These are phyloP conservation scores for Linnemannia elongata DNA, from an alignment of 192 early-diverging fungal genomes.

Conservation along the genomic window DNA sequence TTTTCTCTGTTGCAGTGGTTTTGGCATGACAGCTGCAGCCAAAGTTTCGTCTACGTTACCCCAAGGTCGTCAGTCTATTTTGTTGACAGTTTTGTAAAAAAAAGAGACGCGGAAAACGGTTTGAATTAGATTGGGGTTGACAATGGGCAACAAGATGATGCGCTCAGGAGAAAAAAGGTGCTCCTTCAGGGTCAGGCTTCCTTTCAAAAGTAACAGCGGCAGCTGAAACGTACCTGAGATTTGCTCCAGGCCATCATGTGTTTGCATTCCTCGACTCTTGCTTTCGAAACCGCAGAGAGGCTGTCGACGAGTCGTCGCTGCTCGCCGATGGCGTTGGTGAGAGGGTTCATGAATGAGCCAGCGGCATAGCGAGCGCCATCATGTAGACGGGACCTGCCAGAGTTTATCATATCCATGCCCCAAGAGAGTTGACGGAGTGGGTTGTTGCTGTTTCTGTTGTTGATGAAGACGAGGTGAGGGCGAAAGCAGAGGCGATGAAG, in stretches of 20 bases:
- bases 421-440: background rate
- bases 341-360: slow-evolving; percentile 40
- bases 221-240: slow-evolving; percentile 33
- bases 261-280: slow-evolving; percentile 55
- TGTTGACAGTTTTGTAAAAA: background rate
- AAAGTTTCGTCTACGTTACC: slow-evolving; percentile 17
- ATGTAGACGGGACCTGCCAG: slow-evolving; percentile 25
- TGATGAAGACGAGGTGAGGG: background rate
- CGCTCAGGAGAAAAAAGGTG: background rate
- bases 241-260: slow-evolving; percentile 58
- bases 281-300: slow-evolving; percentile 40
- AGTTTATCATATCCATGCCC: slow-evolving; percentile 37
- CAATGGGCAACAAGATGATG: background rate
- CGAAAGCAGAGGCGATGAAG: background rate
- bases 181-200: background rate
- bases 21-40: background rate
- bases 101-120: background rate
- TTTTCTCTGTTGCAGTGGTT: background rate
- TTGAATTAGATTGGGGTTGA: background rate
- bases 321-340: slow-evolving; percentile 52
- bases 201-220: background rate
- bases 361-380: slow-evolving; percentile 41
- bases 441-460: background rate
- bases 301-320: slow-evolving; percentile 46
- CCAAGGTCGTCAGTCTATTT: slow-evolving; percentile 53